Conservation (phyloP, 352 stramenopile genomes). For the Phytophthora melonis region DNA sequence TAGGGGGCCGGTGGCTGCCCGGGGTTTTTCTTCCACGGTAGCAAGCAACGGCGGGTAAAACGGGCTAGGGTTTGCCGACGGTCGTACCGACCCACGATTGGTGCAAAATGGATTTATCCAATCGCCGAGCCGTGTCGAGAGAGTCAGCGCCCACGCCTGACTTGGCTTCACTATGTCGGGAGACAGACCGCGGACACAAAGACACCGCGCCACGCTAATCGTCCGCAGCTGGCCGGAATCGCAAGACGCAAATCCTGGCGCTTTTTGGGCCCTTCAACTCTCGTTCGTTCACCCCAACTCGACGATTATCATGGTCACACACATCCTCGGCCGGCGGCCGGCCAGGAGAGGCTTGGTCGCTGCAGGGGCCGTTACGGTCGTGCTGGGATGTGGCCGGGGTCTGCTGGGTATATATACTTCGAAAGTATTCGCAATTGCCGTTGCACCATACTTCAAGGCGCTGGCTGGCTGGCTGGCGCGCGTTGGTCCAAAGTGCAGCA, state of each 20-base stretch:
- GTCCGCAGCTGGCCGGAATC: neutral
- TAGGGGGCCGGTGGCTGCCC: slow-evolving; percentile 16
- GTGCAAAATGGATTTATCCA: slow-evolving; percentile 8
- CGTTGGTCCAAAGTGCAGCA: neutral
- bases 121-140: slow-evolving; percentile 11
- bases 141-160: slow-evolving; percentile 19
- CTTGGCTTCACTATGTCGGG: slow-evolving; percentile 14
- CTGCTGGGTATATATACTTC: no score
- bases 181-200: slow-evolving; percentile 4
- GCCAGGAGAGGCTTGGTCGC: no score
- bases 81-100: slow-evolving; percentile 11
- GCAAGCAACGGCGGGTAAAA: slow-evolving; percentile 19
- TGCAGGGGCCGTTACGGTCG: no score
- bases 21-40: slow-evolving; percentile 29
- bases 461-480: neutral
- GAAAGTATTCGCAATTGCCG: no score
- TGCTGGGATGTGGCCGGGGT: no score
- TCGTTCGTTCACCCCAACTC: slow-evolving; percentile 21
- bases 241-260: no score
- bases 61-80: slow-evolving; percentile 23
- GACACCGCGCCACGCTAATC: neutral
- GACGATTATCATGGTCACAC: neutral
- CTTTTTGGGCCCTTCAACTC: neutral
- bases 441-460: neutral
- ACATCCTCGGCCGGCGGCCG: no score